A percentile compares a stretch with the other conserved stretches of the same genome.
phyloP scores from a whole-genome alignment of 768 basidiomycete genomes.

The Tulasnella sp. region DNA sequence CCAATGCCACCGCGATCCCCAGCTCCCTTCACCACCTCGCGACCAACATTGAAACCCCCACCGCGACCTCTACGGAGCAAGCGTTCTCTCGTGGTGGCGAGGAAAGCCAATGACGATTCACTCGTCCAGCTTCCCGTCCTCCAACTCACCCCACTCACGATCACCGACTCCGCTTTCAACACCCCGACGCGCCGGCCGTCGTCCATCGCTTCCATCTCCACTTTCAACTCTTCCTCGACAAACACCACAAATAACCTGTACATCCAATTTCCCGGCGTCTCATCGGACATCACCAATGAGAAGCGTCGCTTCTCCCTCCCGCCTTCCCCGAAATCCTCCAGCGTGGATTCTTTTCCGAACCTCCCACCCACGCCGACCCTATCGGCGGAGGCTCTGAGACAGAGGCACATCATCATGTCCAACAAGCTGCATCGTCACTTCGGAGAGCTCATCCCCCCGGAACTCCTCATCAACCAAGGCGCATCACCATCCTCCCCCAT shows the following conservation, averaged over 20 bases:
- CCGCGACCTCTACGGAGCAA: neutral
- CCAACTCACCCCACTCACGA: neutral
- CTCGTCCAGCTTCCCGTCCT: neutral
- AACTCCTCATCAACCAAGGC: neutral
- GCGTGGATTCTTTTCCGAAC: neutral
- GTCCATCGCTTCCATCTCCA: neutral
- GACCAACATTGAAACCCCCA: neutral
- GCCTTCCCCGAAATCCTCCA: neutral
- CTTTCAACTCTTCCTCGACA: neutral
- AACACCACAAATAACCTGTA: neutral
- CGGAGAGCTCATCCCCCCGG: slow-evolving; percentile 2
- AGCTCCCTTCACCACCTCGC: too few relatives aligned
- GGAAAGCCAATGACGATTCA: neutral
- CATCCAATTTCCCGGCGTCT: neutral
- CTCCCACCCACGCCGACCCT: neutral
- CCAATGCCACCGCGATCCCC: too few relatives aligned
- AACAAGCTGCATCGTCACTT: neutral
- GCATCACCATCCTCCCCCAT: too few relatives aligned
- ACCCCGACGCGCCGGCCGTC: neutral
- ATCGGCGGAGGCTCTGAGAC: neutral
- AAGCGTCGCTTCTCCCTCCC: neutral
- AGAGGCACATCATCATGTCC: neutral
- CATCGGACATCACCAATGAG: neutral
- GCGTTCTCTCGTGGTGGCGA: neutral
- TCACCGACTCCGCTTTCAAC: neutral